Base-by-base conservation (phyloP, 208 protist species). In the Trypanosoma boissoni region DNA sequence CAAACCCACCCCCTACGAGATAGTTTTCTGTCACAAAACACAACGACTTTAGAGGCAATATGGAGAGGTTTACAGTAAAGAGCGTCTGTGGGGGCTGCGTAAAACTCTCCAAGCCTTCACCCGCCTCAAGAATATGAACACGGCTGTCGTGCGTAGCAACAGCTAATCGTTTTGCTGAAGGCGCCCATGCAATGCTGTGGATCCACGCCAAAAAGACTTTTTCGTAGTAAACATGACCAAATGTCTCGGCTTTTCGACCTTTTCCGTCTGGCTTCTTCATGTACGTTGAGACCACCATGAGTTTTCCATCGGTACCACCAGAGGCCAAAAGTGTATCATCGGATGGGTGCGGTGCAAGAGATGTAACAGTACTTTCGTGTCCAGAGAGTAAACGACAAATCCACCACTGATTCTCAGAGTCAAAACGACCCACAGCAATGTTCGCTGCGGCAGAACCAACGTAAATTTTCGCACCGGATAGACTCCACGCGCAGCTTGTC, bases 371-470 rank as follows among this genome's bases (percentile, higher is more conserved):
- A 41, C 64, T 72, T 9, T 12, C 57, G 60, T 77, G 72, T n/a
- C 29, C 45, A 0, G 36, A 23, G 10, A 80, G 29, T 0, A 80
- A 56, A 27, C 71, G 55, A 57, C 80, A 88, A 12, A 81, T 68
- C 80, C 80, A 88, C 80, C 80, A 88, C 43, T 68, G 43, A 29
- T 83, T 61, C 10, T 46, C 43, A 2, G 36, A 5, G 26, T 78
- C 76, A 74, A 78, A 88, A n/a, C 68, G 59, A 27, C 80, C 80
- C 6, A 88, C 80, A 10, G 76, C 80, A 43, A 88, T 70, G 36
- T 58, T 81, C 12, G 69, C 68, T 12, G 63, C 68, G 8, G 78
- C 70, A 31, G 72, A 77, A 26, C 75, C 78, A 42, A 88, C 43
- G 55, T 78, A 80, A 29, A 88, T 61, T 53, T 84, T 88, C 0